These are phyloP conservation scores for Diospyros lotus DNA, from an alignment of 148 eudicot species.

Conservation along the genomic window DNA sequence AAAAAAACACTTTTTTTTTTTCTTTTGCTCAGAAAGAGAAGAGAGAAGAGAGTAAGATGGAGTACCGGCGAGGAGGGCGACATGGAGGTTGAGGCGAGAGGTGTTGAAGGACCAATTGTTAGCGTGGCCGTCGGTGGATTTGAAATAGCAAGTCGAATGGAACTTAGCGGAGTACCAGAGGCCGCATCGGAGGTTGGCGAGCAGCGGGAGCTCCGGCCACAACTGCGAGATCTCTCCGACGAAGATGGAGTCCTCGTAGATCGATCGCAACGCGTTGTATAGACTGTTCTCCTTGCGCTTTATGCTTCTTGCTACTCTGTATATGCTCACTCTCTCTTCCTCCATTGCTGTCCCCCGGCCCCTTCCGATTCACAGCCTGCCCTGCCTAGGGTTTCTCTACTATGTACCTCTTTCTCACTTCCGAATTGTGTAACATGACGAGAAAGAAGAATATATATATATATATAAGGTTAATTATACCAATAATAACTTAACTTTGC, in stretches of 20 bases:
- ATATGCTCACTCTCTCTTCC: conserved; percentile 49
- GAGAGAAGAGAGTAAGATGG: background rate
- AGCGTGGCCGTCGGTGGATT: conserved; percentile 88
- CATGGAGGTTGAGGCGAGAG: conserved; percentile 86
- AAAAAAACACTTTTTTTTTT: background rate
- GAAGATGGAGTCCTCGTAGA: conserved; percentile 84
- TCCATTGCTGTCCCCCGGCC: background rate
- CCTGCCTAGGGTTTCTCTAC: background rate
- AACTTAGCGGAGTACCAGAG: conserved; percentile 67
- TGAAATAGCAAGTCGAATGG: conserved; percentile 72
- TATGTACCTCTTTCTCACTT: background rate
- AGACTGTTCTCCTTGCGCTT: conserved; percentile 53
- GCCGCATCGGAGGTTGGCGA: conserved; percentile 91
- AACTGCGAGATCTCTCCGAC: conserved; percentile 74
- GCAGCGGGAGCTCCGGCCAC: conserved; percentile 80
- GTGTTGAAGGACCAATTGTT: conserved; percentile 87
- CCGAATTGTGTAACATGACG: no score
- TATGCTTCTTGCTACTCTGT: conserved; percentile 69
- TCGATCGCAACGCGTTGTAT: conserved; percentile 78
- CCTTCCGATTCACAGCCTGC: background rate
- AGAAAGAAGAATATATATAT: no score
- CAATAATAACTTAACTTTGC: no score
- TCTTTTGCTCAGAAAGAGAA: background rate
- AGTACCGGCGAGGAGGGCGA: conserved; percentile 75
- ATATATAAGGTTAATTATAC: no score